Conservation (phyloP, 306 rosid species). For the Carpinus viminea region DNA sequence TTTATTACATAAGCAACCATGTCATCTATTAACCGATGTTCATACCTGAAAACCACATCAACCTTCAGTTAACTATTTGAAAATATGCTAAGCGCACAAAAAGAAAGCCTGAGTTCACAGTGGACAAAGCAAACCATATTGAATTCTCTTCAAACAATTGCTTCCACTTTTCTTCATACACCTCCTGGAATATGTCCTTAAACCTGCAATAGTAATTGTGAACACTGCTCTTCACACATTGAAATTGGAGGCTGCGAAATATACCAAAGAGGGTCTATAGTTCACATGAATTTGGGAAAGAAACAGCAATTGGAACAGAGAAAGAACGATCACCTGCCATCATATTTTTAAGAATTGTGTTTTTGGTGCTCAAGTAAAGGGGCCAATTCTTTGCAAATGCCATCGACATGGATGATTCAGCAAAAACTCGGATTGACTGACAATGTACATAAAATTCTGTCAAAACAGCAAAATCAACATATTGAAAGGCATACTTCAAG, state of each 20-base stretch:
- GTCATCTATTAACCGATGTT: constrained; percentile 97
- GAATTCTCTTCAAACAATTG: constrained; percentile 80
- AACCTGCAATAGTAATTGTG: constrained; percentile 54
- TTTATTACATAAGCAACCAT: constrained; percentile 96
- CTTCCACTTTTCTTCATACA: constrained; percentile 85
- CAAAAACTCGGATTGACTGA: constrained; percentile 92
- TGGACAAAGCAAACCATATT: constrained; percentile 64
- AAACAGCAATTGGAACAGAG: constrained; percentile 13
- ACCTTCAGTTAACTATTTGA: constrained; percentile 29
- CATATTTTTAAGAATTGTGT: constrained; percentile 94
- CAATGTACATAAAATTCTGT: constrained; percentile 20
- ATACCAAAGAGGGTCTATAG: constrained; percentile 12
- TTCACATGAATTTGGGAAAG: constrained; percentile 6
- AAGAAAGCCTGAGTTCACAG: constrained; percentile 15
- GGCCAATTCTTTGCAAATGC: constrained; percentile 95
- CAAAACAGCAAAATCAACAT: constrained; percentile 18
- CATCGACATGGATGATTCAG: constrained; percentile 83
- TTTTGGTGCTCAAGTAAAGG: constrained; percentile 91
- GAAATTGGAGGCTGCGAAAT: constrained; percentile 3
- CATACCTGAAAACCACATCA: constrained; percentile 68
- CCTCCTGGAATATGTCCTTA: constrained; percentile 93
- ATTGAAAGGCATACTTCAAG: constrained; percentile 11
- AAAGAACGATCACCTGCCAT: constrained; percentile 77
- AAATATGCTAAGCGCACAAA: constrained; percentile 8
- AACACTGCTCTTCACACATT: constrained; percentile 21